Evolutionary conservation across 495 filamentous ascomycete species (phyloP), one percentile per base, ranked within the genome.

Genomic region (Penicillium roqueforti): DNA sequence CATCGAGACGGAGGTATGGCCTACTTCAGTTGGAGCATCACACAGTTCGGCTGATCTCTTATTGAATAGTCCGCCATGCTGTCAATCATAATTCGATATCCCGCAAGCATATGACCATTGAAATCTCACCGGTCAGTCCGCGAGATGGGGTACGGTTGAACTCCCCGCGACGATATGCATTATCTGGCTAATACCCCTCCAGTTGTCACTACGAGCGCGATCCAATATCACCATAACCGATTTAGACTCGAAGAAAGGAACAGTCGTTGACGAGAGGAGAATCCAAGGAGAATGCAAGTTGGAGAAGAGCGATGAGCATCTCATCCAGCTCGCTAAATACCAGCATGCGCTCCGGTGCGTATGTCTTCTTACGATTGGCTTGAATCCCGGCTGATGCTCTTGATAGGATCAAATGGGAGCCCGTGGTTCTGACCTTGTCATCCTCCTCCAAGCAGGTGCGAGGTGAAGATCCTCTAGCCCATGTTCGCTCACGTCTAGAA

Each of bases 31-130:
- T 71, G 36, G 47, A 65, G 8, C 25, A 42, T 43, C 19, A 41
- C 23, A 43, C 25, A 46, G 41, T 47, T 39, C 0, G 5, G 29
- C 74, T 43, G n/a, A 51, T 29, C 16, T 7, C 13, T 20, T 19
- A 7, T 18, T 19, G 16, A 31, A 10, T 58, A 84, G 84, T 70
- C 61, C 71, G 80, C 61, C 63, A 84, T 84, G 67, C 67, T 48
- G 79, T 89, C 70, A 47, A 77, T 6, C 75, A 91, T 52, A 86
- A 87, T 55, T 83, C 83, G 6, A 85, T 98, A 45, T 98, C 93
- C n/a, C 80, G 92, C 28, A 86, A 92, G 56, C 93, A 98, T 68
- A 74, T 97, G 60, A 83, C 84, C 26, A 83, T 98, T 49, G 76
- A 84, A 25, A 83, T 97, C 2, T 82, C 77, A 11, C 56, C 69